Percentiles rank a stretch among this genome's conserved stretches.
Conservation (phyloP, 768 basidiomycete species). For the Thelephora ganbajun region DNA sequence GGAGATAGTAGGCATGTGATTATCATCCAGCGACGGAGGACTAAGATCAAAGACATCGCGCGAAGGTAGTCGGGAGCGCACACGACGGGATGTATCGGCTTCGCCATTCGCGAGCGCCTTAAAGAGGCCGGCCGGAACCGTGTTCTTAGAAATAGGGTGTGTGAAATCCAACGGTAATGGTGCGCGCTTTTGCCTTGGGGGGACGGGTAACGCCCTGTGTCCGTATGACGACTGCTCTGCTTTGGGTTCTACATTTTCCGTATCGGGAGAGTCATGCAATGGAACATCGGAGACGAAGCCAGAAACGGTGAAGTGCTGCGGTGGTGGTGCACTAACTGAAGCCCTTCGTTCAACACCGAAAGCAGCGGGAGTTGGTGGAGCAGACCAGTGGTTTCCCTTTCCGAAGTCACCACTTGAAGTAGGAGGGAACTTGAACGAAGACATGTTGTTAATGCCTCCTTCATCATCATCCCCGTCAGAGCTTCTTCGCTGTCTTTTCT, state of each 20-base stretch:
- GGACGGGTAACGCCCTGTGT: conserved; percentile 19
- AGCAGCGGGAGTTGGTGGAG: conserved; percentile 22
- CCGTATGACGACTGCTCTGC: conserved; percentile 6
- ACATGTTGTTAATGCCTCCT: conserved; percentile 38
- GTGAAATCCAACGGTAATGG: conserved; percentile 75
- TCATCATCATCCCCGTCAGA: conserved; percentile 28
- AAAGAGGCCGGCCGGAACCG: conserved; percentile 77
- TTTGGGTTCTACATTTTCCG: conserved; percentile 16
- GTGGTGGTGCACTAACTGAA: conserved; percentile 24
- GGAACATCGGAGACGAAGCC: conserved; percentile 29
- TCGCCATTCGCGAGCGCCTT: conserved; percentile 41
- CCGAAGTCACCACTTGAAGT: conserved; percentile 28
- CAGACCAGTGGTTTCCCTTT: conserved; percentile 31
- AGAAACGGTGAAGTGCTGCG: conserved; percentile 55
- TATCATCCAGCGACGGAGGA: conserved; percentile 67
- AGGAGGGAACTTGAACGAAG: conserved; percentile 66
- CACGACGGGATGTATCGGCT: conserved; percentile 54
- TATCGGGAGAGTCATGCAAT: conserved; percentile 10
- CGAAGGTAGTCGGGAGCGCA: conserved; percentile 67
- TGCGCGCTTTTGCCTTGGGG: conserved; percentile 41
- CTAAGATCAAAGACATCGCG: conserved; percentile 55
- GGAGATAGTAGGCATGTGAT: conserved; percentile 55
- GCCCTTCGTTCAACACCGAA: conserved; percentile 11
- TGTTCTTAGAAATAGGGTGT: conserved; percentile 49
- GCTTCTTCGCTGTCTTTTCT: conserved; percentile 59